Percentiles rank a stretch among this genome's conserved stretches.
These are phyloP conservation scores for Glomus cerebriforme DNA, from an alignment of 192 early-diverging fungal species.

Conservation along the genomic window DNA sequence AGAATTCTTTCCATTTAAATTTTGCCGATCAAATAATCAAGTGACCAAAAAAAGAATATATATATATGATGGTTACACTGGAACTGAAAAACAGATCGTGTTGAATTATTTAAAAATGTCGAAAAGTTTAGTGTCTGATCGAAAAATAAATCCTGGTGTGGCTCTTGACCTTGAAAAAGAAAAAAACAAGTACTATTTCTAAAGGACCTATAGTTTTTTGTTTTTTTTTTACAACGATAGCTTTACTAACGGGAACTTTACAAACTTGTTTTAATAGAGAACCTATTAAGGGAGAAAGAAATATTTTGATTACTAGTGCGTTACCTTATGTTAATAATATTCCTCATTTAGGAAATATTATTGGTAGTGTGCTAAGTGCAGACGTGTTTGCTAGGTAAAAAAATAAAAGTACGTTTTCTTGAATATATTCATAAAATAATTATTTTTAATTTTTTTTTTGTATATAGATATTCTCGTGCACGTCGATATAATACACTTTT, in stretches of 20 bases:
- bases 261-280: neutral
- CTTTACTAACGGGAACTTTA: neutral
- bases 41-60: no score
- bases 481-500: constrained; percentile 90
- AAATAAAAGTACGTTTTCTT: no score
- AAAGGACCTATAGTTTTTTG: no score
- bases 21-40: no score
- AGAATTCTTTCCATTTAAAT: no score
- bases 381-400: constrained; percentile 87
- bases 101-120: neutral
- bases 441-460: neutral
- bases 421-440: no score
- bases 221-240: no score
- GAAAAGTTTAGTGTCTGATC: neutral
- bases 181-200: neutral
- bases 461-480: constrained; percentile 76
- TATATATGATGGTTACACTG: no score
- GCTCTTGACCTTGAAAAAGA: neutral
- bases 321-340: constrained; percentile 99
- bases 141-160: constrained; percentile 1
- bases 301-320: constrained; percentile 94
- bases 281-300: constrained; percentile 72
- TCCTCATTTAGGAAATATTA: constrained; percentile 98
- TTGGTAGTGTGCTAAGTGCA: constrained; percentile 97
- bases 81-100: no score